Base-by-base conservation (phyloP, 176 grass and related monocot genomes). In the Carex pumila region DNA sequence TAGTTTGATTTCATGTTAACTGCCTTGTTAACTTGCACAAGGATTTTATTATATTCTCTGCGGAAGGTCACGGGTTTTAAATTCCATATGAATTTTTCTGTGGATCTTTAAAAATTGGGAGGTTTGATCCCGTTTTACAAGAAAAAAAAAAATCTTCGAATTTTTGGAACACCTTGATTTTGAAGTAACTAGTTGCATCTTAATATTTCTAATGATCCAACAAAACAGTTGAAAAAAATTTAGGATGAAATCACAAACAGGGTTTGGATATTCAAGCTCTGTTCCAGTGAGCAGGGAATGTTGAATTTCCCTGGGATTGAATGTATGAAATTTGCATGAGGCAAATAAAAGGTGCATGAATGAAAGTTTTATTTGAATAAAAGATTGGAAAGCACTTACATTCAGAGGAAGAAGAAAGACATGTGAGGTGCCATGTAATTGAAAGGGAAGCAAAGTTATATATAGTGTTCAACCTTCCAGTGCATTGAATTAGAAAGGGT, bases 341-440 rank as follows among this genome's bases (percentile, higher is more conserved):
- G 1, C 47, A 70, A 43, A 36, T 1, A 9, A n/a, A 70, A 69
- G 18, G 49, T 29, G 11, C 72, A 55, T 47, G 3, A n/a, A 69
- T 69, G 13, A 39, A 39, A 18, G 1, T 39, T 17, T 18, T n/a
- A 75, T 30, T 54, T 54, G 50, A 31, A 77, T 57, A 36, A 15
- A 70, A 43, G 66, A 70, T 43, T n/a, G 39, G 15, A 70, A 78
- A 32, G 30, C 7, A 32, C 73, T 77, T 78, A 78, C 73, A 78
- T 17, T 78, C 2, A 57, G 18, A 56, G 29, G 73, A 34, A 34
- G 22, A 56, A 78, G 73, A 34, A 77, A 12, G 10, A 25, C 52
- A 10, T 57, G 72, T 56, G 73, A 29, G 43, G 7, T 57, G 29
- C 13, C 49, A 34, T 25, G 52, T 39, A 39, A 39, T 56, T 56